Percentiles rank a stretch among this genome's conserved stretches.
phyloP scores from a whole-genome alignment of 176 grass and related monocot genomes.

The Carex myosuroides region DNA sequence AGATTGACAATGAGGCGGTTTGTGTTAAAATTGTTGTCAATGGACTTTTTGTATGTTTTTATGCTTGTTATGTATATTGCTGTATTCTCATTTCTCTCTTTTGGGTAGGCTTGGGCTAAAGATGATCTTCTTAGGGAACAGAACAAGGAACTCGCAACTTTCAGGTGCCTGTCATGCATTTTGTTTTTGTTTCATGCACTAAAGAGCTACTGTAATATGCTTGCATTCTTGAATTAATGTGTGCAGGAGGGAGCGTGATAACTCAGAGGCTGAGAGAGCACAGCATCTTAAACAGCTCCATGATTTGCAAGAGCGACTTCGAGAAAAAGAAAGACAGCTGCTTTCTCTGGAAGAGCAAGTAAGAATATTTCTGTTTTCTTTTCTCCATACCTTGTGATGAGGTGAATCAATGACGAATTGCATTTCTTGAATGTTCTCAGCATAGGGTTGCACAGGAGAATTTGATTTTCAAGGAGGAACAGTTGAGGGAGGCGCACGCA shows the following conservation, averaged over 20 bases:
- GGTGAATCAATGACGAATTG: not conserved
- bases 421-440: conserved; percentile 37
- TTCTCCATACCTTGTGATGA: conserved; percentile 16
- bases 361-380: conserved; percentile 23
- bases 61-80: not conserved
- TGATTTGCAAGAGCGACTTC: conserved; percentile 78
- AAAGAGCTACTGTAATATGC: not conserved
- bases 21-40: conserved; percentile 24
- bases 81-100: conserved; percentile 10
- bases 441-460: conserved; percentile 89
- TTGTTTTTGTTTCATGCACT: not conserved
- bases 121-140: conserved; percentile 96
- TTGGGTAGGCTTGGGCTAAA: conserved; percentile 84
- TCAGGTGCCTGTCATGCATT: conserved; percentile 46
- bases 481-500: conserved; percentile 89
- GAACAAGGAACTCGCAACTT: conserved; percentile 74
- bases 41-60: not conserved
- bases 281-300: conserved; percentile 86
- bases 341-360: conserved; percentile 93
- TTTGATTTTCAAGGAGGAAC: conserved; percentile 93
- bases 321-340: conserved; percentile 79
- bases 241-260: conserved; percentile 89
- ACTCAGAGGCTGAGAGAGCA: conserved; percentile 78
- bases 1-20: conserved; percentile 92
- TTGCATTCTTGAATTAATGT: not conserved